Evolutionary conservation across 192 early-diverging fungal genomes (phyloP).

Genomic region (Umbelopsis sp.): DNA sequence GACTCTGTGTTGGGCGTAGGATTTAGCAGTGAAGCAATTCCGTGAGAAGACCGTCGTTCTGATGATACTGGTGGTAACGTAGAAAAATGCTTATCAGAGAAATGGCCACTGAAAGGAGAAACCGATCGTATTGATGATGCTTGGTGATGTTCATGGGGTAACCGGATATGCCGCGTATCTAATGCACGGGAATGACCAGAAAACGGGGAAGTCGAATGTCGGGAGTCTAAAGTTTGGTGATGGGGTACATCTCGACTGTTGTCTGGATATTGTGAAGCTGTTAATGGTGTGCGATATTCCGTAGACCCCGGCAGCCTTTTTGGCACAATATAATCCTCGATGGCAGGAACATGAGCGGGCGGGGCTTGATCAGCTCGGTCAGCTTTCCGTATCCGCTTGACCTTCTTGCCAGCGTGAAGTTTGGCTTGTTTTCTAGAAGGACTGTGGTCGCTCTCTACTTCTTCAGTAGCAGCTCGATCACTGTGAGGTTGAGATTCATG

Average conservation of each 20-base stretch:
- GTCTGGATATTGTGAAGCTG: not conserved
- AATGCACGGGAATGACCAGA: slow-evolving; percentile 2
- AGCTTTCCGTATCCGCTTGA: not conserved
- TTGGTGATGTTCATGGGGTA: not conserved
- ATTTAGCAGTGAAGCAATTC: slow-evolving; percentile 17
- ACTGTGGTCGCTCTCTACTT: not conserved
- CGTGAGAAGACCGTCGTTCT: slow-evolving; percentile 21
- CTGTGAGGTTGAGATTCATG: not conserved
- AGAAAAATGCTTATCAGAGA: slow-evolving; percentile 11
- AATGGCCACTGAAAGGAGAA: not conserved
- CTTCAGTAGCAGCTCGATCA: slow-evolving; percentile 2
- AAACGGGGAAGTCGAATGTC: slow-evolving; percentile 2
- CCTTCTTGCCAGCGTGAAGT: slow-evolving; percentile 1
- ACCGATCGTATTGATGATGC: slow-evolving; percentile 4
- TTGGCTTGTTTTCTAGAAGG: slow-evolving; percentile 9
- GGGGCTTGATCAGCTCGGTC: not conserved
- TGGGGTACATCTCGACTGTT: not conserved
- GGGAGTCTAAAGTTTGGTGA: slow-evolving; percentile 21
- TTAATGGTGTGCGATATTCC: not conserved
- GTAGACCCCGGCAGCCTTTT: slow-evolving; percentile 31
- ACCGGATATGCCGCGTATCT: not conserved
- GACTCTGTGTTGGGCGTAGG: not conserved
- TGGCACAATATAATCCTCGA: slow-evolving; percentile 55
- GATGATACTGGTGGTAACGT: slow-evolving; percentile 25
- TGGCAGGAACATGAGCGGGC: slow-evolving; percentile 40